Conservation (phyloP, 345 rosid genomes). For the Camelina laxa region DNA sequence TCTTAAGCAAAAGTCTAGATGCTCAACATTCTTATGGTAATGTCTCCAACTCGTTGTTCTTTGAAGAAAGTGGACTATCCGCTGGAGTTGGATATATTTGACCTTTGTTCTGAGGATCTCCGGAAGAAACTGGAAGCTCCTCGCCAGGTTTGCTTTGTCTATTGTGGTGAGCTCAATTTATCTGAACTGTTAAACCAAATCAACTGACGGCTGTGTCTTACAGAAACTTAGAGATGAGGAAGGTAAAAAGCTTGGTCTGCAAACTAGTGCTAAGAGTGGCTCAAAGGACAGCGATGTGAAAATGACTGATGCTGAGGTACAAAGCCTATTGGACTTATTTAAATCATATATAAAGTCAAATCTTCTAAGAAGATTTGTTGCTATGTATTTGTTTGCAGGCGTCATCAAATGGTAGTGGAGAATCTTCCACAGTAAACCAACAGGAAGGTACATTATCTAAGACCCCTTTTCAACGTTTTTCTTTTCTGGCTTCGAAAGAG, state of each 20-base stretch:
- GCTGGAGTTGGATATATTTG: constrained; percentile 86
- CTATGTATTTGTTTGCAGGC: constrained; percentile 52
- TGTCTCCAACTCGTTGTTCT: constrained; percentile 27
- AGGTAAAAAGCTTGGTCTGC: constrained; percentile 82
- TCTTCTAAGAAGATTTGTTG: not conserved
- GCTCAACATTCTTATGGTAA: constrained; percentile 4
- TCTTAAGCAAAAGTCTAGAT: not conserved
- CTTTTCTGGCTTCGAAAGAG: constrained; percentile 16
- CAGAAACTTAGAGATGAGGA: constrained; percentile 89
- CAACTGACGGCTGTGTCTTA: constrained; percentile 21
- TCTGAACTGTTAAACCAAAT: constrained; percentile 8
- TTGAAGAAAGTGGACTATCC: constrained; percentile 98
- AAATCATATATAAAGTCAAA: not conserved
- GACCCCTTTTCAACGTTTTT: constrained; percentile 12
- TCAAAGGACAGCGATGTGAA: constrained; percentile 69
- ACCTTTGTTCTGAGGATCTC: constrained; percentile 90
- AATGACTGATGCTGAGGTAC: constrained; percentile 84
- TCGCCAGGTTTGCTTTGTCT: constrained; percentile 66
- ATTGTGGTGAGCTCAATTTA: not conserved
- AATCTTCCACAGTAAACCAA: constrained; percentile 58
- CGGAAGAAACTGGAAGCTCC: constrained; percentile 77
- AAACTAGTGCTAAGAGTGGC: constrained; percentile 54
- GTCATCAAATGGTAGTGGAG: constrained; percentile 64
- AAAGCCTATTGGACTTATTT: constrained; percentile 13
- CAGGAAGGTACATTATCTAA: constrained; percentile 60